Conservation (phyloP, 1,284 basidiomycete species). For the Rhodotorula sp. region DNA sequence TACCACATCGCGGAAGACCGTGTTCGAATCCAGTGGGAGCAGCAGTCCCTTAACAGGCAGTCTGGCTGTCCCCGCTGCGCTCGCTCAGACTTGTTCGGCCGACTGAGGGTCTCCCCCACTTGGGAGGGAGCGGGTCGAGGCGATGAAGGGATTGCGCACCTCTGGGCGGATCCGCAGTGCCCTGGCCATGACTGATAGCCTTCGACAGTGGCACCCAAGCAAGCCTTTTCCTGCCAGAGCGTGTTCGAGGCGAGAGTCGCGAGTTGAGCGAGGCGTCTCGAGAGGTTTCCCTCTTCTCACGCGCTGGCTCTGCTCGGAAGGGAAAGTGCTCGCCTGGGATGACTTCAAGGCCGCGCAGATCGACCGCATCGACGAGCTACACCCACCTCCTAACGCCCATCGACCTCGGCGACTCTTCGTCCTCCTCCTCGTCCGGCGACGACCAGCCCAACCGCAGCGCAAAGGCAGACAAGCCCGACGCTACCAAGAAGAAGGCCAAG, state of each 20-base stretch:
- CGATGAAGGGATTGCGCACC: background rate
- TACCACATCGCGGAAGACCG: background rate
- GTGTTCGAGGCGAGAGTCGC: no score
- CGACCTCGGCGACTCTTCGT: constrained; percentile 1
- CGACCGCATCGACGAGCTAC: background rate
- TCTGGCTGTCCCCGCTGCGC: no score
- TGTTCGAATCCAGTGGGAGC: no score
- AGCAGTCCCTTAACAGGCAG: no score
- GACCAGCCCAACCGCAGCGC: background rate
- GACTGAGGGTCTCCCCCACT: background rate
- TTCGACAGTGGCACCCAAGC: no score
- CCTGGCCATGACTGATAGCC: no score
- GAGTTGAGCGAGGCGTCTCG: background rate
- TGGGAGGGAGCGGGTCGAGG: background rate
- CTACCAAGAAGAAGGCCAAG: background rate
- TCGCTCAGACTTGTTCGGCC: no score
- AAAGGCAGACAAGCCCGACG: background rate
- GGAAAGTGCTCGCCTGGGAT: no score
- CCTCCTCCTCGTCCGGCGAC: background rate
- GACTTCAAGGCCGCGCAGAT: background rate
- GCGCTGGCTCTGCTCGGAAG: no score
- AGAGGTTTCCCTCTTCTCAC: no score
- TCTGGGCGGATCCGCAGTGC: background rate
- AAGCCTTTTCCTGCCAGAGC: no score
- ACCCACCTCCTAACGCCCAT: constrained; percentile 3